Evolutionary conservation across 2,329 filamentous ascomycete species (phyloP), one percentile per base, ranked within the genome.

Genomic region (Emmonsiellopsis sp.): DNA sequence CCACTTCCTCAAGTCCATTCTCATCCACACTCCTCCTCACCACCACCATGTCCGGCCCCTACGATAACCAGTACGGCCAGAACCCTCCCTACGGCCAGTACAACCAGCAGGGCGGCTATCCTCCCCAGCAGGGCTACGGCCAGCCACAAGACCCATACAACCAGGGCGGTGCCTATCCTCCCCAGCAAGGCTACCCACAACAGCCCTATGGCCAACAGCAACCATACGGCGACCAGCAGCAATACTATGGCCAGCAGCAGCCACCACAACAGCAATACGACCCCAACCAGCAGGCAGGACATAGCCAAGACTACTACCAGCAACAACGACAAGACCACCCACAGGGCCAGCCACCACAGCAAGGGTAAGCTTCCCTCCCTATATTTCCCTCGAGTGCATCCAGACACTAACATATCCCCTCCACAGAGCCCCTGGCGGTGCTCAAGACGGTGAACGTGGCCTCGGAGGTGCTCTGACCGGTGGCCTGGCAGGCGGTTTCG

Each of bases 401-500:
- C 9, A 38, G 35, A 9, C 35, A 38, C 35, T 38, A 38, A 38
- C 35, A 38, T 38, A 38, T 20, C 31, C 5, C 31, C n/a, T 9
- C 45, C 13, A 10, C 13, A 47, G 26, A 3, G 66, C 65, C 37
- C 69, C 70, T 50, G 70, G 65, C 44, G 64, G 63, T 41, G 70
- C 70, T 45, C 69, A 72, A 57, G 71, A 73, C 0, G 70, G 69
- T 52, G 74, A 76, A 54, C 72, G 73, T 59, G 74, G 74, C 56
- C 64, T 77, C 15, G 68, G 70, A 50, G 74, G 74, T 40, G 74
- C 74, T 13, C 57, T 76, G 44, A 73, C 73, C 32, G 74, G 74
- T 54, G 74, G 73, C 58, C 64, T 72, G 8, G 67, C 72, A n/a
- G 74, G 74, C 53, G 74, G 70, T 35, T 76, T 69, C 49, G 70